Conservation (phyloP, 1,139 yeast genomes). For the Pichia sp. region DNA sequence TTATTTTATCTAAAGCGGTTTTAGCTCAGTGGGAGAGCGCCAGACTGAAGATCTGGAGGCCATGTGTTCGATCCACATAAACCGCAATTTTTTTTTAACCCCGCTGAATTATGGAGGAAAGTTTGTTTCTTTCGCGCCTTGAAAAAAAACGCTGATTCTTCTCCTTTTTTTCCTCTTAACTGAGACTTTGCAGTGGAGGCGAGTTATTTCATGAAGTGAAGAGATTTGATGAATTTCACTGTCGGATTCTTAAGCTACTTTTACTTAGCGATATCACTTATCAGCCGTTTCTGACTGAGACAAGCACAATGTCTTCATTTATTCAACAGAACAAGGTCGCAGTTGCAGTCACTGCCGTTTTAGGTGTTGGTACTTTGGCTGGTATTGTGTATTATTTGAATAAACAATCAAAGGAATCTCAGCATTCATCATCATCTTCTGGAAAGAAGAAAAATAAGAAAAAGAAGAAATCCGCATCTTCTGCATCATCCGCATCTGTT, state of each 20-base stretch:
- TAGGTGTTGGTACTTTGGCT: slow-evolving; percentile 57
- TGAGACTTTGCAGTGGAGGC: no score
- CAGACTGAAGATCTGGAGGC: slow-evolving; percentile 88
- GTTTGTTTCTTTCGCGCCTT: neutral
- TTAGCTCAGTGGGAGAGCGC: slow-evolving; percentile 89
- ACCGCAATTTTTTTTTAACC: slow-evolving; percentile 42
- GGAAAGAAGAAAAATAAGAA: slow-evolving; percentile 34
- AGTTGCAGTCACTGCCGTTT: slow-evolving; percentile 50
- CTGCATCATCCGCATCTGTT: slow-evolving; percentile 17
- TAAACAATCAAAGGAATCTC: slow-evolving; percentile 26
- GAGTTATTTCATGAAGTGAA: no score
- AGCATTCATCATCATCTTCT: slow-evolving; percentile 9
- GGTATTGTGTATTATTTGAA: slow-evolving; percentile 47
- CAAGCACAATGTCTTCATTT: slow-evolving; percentile 10
- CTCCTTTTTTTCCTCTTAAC: no score
- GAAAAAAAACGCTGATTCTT: no score
- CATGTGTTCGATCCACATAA: slow-evolving; percentile 93
- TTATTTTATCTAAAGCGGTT: slow-evolving; percentile 35
- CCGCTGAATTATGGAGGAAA: neutral
- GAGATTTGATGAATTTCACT: no score
- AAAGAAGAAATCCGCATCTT: slow-evolving; percentile 36
- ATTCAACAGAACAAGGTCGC: slow-evolving; percentile 43
- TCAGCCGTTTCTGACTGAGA: neutral
- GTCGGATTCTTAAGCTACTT: no score
- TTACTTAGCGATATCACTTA: neutral